phyloP scores from a whole-genome alignment of 1,284 basidiomycete species.

The Cutaneotrichosporon mucoides region DNA sequence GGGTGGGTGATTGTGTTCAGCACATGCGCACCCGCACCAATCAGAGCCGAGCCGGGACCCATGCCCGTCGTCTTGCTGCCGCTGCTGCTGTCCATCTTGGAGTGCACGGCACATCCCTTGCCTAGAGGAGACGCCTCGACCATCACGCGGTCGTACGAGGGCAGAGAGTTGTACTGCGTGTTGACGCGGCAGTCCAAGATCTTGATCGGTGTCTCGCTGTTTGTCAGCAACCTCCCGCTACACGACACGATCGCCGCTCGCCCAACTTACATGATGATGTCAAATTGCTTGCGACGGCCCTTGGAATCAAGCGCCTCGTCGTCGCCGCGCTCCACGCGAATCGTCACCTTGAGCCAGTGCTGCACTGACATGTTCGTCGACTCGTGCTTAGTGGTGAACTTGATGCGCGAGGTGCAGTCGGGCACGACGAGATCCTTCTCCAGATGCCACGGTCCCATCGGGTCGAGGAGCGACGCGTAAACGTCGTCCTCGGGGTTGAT shows the following conservation, averaged over 20 bases:
- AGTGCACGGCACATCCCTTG: slow-evolving; percentile 37
- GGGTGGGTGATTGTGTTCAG: not conserved
- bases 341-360: slow-evolving; percentile 76
- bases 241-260: too few species aligned
- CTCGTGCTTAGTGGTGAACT: slow-evolving; percentile 77
- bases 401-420: slow-evolving; percentile 55
- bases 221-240: not conserved
- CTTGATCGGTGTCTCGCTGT: slow-evolving; percentile 50
- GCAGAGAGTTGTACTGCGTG: slow-evolving; percentile 69
- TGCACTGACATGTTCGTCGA: slow-evolving; percentile 72
- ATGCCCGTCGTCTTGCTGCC: not conserved
- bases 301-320: slow-evolving; percentile 61
- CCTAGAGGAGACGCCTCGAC: slow-evolving; percentile 8
- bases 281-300: slow-evolving; percentile 71
- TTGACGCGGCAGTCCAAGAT: slow-evolving; percentile 65
- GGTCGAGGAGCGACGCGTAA: slow-evolving; percentile 52
- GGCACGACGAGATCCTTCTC: slow-evolving; percentile 50
- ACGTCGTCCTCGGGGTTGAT: slow-evolving; percentile 49
- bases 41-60: not conserved
- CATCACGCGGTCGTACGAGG: slow-evolving; percentile 48
- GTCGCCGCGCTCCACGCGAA: slow-evolving; percentile 80
- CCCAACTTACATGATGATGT: slow-evolving; percentile 67
- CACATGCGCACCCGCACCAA: not conserved
- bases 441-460: slow-evolving; percentile 57
- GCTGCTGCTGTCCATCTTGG: not conserved